Percentiles rank a stretch among this genome's conserved stretches.
These are phyloP conservation scores for Penstemon barbatus DNA, from an alignment of 257 asterid species.

Conservation along the genomic window DNA sequence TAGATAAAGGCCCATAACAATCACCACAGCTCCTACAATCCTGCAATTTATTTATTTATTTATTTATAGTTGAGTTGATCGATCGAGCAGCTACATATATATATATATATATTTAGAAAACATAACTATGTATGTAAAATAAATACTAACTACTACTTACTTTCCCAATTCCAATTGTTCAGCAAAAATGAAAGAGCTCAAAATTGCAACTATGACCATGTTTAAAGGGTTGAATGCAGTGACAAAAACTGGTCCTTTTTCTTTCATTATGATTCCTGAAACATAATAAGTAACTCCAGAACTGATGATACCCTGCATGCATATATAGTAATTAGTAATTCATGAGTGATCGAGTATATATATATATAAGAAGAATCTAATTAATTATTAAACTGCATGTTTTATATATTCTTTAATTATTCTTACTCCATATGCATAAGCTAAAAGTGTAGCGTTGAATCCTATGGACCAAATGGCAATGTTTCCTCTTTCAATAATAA, in stretches of 20 bases:
- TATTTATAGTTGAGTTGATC: too few relatives aligned
- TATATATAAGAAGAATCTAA: too few relatives aligned
- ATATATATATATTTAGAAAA: not conserved
- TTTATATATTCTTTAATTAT: too few relatives aligned
- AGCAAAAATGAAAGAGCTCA: constrained; percentile 41
- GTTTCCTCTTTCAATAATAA: constrained; percentile 38
- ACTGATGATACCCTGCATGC: constrained; percentile 47
- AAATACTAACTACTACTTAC: constrained; percentile 17
- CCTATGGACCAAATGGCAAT: constrained; percentile 40
- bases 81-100: too few relatives aligned
- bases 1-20: constrained; percentile 42
- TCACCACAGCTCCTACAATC: constrained; percentile 37
- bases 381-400: too few relatives aligned
- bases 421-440: constrained; percentile 47
- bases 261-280: constrained; percentile 47
- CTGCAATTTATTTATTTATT: constrained; percentile 12
- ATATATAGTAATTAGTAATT: not conserved
- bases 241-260: constrained; percentile 52
- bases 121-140: not conserved
- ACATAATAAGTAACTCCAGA: constrained; percentile 50
- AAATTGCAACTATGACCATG: constrained; percentile 50
- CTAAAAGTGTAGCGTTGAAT: constrained; percentile 35
- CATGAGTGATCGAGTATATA: too few relatives aligned
- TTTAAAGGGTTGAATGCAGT: constrained; percentile 47
- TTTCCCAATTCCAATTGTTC: constrained; percentile 49